A percentile compares a stretch with the other conserved stretches of the same genome.
Conservation (phyloP, 441 rosid species). For the Corymbia calophylla region DNA sequence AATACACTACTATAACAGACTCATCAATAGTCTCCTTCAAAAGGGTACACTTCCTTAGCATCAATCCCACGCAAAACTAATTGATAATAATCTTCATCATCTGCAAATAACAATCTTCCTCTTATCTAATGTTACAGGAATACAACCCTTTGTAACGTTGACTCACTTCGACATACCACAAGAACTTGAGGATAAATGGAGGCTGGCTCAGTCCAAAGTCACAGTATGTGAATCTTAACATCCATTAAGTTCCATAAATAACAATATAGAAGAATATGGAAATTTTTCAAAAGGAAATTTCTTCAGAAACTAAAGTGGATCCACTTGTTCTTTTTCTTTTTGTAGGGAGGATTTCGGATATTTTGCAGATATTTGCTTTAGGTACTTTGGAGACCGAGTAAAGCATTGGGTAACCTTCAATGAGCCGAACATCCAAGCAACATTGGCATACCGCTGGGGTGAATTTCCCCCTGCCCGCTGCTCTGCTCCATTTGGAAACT, state of each 20-base stretch:
- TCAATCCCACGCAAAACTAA: neutral
- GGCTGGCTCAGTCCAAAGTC: constrained; percentile 51
- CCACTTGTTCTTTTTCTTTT: neutral
- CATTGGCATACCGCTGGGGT: constrained; percentile 31
- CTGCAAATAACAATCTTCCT: neutral
- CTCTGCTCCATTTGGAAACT: constrained; percentile 50
- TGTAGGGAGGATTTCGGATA: constrained; percentile 57
- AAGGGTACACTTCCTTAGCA: neutral
- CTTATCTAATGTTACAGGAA: constrained; percentile 29
- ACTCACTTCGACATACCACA: constrained; percentile 64
- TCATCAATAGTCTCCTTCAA: constrained; percentile 35
- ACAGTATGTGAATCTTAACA: constrained; percentile 21
- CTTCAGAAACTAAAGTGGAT: neutral
- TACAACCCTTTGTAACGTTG: constrained; percentile 59
- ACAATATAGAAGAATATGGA: neutral
- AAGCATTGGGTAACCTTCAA: constrained; percentile 60
- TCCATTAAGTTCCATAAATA: neutral
- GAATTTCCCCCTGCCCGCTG: constrained; percentile 52
- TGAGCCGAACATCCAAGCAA: constrained; percentile 52
- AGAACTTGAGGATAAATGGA: constrained; percentile 58
- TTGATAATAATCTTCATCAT: neutral
- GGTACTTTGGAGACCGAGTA: constrained; percentile 49
- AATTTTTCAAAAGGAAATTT: neutral
- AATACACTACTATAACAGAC: constrained; percentile 37
- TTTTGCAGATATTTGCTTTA: constrained; percentile 54